These are phyloP conservation scores for Penicillium sp. DNA, from an alignment of 2,329 filamentous ascomycete genomes.

Conservation along the genomic window DNA sequence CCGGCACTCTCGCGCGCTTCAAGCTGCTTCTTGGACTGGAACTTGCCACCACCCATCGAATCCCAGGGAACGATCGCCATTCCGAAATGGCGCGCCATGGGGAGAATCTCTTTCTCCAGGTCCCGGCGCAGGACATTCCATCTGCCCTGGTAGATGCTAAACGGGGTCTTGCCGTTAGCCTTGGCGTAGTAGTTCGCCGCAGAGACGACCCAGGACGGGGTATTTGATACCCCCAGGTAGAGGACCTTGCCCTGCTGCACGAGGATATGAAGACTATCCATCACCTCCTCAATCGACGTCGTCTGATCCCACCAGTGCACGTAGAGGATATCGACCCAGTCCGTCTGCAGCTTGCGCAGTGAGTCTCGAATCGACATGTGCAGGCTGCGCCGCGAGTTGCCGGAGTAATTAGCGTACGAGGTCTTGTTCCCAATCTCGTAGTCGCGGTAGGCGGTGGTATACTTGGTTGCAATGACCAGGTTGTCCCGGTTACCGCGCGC, in stretches of 20 bases:
- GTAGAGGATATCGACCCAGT: constrained; percentile 60
- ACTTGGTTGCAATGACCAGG: constrained; percentile 66
- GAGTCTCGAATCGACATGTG: constrained; percentile 50
- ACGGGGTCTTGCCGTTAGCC: constrained; percentile 44
- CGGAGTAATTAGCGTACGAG: constrained; percentile 27
- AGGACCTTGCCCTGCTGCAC: constrained; percentile 48
- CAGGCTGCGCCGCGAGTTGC: constrained; percentile 51
- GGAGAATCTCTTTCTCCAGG: constrained; percentile 49
- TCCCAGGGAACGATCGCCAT: constrained; percentile 64
- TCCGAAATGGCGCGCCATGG: constrained; percentile 46
- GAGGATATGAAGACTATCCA: constrained; percentile 44
- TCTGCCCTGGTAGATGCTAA: constrained; percentile 45
- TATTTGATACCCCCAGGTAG: constrained; percentile 48
- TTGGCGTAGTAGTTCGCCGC: constrained; percentile 47
- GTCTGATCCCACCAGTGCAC: constrained; percentile 60
- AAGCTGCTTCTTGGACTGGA: constrained; percentile 54
- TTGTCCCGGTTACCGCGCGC: constrained; percentile 58
- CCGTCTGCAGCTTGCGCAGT: constrained; percentile 55
- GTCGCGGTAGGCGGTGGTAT: constrained; percentile 59
- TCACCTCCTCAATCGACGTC: constrained; percentile 43
- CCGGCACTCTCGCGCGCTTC: constrained; percentile 49
- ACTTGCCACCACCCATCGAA: constrained; percentile 58
- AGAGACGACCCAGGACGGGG: constrained; percentile 47
- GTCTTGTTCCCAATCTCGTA: constrained; percentile 42
- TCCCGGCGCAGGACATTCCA: constrained; percentile 46